Evolutionary conservation across 2,329 filamentous ascomycete species (phyloP).

Genomic region (Cladophialophora psammophila): DNA sequence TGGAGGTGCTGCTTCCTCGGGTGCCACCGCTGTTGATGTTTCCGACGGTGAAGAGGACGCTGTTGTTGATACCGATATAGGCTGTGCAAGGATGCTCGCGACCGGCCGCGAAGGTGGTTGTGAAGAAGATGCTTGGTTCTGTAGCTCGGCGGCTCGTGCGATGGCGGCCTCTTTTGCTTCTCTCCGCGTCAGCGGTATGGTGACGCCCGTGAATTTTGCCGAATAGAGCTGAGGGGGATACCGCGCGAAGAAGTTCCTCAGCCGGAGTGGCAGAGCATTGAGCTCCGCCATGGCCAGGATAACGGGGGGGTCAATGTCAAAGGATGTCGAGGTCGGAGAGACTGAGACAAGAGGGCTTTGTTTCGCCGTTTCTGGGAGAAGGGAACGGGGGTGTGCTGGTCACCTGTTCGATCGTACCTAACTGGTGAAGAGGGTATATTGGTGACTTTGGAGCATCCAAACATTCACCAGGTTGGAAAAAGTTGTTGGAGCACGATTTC

Average conservation of each 20-base stretch:
- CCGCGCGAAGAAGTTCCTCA: constrained; percentile 86
- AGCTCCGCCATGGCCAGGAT: constrained; percentile 24
- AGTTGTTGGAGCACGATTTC: constrained; percentile 3
- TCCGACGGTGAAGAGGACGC: constrained; percentile 32
- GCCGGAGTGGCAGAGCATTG: constrained; percentile 70
- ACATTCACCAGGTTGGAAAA: background rate
- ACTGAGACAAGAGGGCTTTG: background rate
- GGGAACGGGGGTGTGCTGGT: background rate
- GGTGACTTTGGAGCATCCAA: background rate
- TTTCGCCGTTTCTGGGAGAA: background rate
- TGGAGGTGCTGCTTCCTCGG: constrained; percentile 42
- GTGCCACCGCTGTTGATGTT: constrained; percentile 60
- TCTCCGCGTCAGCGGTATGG: constrained; percentile 37
- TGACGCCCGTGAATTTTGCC: constrained; percentile 43
- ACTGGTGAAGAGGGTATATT: background rate
- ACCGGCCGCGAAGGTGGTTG: background rate
- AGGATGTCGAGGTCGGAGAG: background rate
- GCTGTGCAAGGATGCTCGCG: constrained; percentile 15
- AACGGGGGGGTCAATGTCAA: background rate
- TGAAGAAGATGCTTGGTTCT: constrained; percentile 5
- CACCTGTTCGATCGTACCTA: background rate
- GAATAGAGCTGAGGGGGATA: constrained; percentile 74
- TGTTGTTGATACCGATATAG: constrained; percentile 13
- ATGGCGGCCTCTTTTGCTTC: constrained; percentile 34
- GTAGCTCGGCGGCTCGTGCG: constrained; percentile 13